Base-by-base conservation (phyloP, 176 grass and related monocot species). In the Musa beccarii region DNA sequence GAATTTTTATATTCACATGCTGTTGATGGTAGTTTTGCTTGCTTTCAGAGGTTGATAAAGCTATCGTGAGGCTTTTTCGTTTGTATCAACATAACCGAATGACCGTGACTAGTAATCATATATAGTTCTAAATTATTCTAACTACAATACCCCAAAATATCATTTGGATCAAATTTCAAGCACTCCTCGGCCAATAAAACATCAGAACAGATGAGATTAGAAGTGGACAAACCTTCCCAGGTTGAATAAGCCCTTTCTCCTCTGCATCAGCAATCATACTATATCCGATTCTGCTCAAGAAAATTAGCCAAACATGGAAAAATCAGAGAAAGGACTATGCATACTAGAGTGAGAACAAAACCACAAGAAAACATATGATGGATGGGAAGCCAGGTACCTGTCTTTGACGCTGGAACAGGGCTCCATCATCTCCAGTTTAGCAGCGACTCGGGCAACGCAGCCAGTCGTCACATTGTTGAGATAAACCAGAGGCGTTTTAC, bases 351-450 rank as follows among this genome's bases (percentile, higher is more conserved):
- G 14, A n/a, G 4, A 64, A 24, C 22, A 64, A 64, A 64, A 11
- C 13, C 7, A 25, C 62, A 10, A 10, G 1, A 11, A 10, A 19
- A 64, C 14, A 25, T 11, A 8, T 64, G 62, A 64, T 24, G 3
- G 11, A 64, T 64, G 62, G n/a, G 10, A 64, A 64, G 62, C 25
- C 20, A 64, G 13, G n/a, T 24, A 64, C 62, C 62, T 64, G 20
- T 64, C 69, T 21, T 71, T 71, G 17, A 71, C 69, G 19, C 69
- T 71, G 10, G 69, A 71, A 51, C 69, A 71, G 49, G 49, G 69
- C 15, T 71, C 69, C 69, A 71, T 71, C 19, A 71, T 52, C 69
- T 71, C 69, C 9, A 71, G n/a, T 21, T 71, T 71, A 19, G 49
- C 69, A 52, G 69, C 69, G 52, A 71, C 17, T 12, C 69, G 69